Evolutionary conservation across 2,329 filamentous ascomycete genomes (phyloP), one percentile per base, ranked within the genome.

Genomic region (Hypoxylon sp.): DNA sequence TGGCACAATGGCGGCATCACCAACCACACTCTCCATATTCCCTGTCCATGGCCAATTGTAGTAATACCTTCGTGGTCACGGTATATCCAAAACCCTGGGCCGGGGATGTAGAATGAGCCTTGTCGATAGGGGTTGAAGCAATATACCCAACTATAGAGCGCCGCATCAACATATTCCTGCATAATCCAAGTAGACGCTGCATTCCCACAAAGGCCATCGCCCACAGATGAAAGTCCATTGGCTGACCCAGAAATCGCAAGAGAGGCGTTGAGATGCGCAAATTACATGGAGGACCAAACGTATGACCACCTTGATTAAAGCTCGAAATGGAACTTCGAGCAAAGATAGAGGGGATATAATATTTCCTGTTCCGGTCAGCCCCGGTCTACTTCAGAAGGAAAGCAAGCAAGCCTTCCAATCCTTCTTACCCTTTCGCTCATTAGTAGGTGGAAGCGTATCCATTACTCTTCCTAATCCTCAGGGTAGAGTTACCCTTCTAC

Each of bases 71-170:
- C 57, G 52, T 36, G 24, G 7, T 59, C 30, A 32, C 55, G 50
- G 49, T 38, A 59, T 58, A 51, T 55, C 59, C 58, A 42, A 45
- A 22, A 55, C 58, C 63, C 22, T 66, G 63, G 63, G 36, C 32
- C 18, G 32, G 5, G 51, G 38, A 16, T 45, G 28, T 32, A 3
- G 51, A 32, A 16, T 45, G 28, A 33, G n/a, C 28, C 7, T 57
- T 20, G 32, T 55, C 16, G 11, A 49, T 3, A 12, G 32, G 26
- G 48, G 38, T 48, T 38, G 24, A 55, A 59, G 49, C 59, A 66
- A 56, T 63, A 63, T 32, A 16, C 14, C 58, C 63, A 58, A 66
- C 30, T 8, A 33, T 26, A 36, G 56, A 40, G 50, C 33, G 33
- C 14, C 44, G 20, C 33, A 42, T 49, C 12, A 36, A 28, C 7